phyloP scores from a whole-genome alignment of 352 stramenopile species.

The Peronospora destructor region DNA sequence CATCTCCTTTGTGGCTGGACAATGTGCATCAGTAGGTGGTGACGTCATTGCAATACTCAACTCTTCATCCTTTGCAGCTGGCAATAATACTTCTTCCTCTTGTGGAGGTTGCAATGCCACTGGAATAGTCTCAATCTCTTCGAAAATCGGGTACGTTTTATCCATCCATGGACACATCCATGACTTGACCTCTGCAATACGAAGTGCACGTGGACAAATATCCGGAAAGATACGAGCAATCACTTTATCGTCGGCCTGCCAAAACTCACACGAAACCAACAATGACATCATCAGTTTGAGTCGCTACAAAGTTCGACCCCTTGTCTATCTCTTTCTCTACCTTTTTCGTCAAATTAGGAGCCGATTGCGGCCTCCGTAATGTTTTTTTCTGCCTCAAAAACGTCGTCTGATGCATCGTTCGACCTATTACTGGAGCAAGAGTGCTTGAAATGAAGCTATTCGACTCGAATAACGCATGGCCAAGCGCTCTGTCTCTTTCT shows the following conservation, averaged over 20 bases:
- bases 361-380: constrained; percentile 14
- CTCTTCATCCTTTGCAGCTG: constrained; percentile 2
- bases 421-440: constrained; percentile 2
- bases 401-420: constrained; percentile 15
- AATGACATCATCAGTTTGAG: constrained; percentile 2
- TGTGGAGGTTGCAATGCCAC: constrained; percentile 1
- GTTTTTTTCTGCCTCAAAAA: constrained; percentile 19
- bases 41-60: background rate
- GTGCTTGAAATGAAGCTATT: constrained; percentile 13
- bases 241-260: constrained; percentile 36
- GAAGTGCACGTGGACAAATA: constrained; percentile 66
- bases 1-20: constrained; percentile 21
- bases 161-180: constrained; percentile 78
- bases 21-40: background rate
- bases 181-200: constrained; percentile 76
- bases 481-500: constrained; percentile 2
- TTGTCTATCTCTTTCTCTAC: constrained; percentile 12
- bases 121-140: constrained; percentile 3
- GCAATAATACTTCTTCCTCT: constrained; percentile 7
- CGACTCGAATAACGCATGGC: constrained; percentile 5
- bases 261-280: background rate
- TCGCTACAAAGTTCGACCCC: no score
- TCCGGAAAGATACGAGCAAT: constrained; percentile 76
- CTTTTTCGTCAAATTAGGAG: constrained; percentile 25
- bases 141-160: constrained; percentile 21